phyloP scores from a whole-genome alignment of 192 early-diverging fungal genomes.

The Gigaspora rosea region DNA sequence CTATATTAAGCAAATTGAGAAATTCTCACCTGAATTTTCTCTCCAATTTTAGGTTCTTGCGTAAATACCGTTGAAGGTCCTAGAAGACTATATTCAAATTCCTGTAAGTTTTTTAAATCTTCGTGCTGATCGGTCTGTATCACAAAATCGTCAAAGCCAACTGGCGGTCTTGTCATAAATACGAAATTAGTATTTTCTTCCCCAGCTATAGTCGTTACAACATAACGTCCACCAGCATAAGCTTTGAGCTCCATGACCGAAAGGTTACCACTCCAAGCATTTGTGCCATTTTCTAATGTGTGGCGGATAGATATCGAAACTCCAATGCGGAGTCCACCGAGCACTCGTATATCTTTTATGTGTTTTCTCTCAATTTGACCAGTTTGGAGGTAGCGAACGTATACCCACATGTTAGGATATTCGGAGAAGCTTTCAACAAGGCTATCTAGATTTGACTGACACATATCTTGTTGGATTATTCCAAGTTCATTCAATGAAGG shows the following conservation, averaged over 20 bases:
- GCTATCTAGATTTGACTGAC: background rate
- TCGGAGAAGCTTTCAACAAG: background rate
- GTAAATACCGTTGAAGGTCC: slow-evolving; percentile 22
- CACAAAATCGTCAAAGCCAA: slow-evolving; percentile 10
- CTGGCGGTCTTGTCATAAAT: slow-evolving; percentile 9
- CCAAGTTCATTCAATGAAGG: slow-evolving; percentile 16
- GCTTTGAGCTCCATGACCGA: slow-evolving; percentile 25
- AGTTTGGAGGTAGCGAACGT: slow-evolving; percentile 28
- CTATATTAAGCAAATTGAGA: background rate
- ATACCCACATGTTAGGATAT: background rate
- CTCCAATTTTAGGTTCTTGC: slow-evolving; percentile 27
- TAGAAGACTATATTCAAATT: slow-evolving; percentile 21
- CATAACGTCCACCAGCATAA: slow-evolving; percentile 26
- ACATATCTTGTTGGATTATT: background rate
- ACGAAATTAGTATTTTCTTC: background rate
- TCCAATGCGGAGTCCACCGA: slow-evolving; percentile 24
- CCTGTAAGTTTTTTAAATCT: background rate
- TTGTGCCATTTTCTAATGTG: background rate
- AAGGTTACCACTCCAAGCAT: slow-evolving; percentile 17
- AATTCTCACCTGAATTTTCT: slow-evolving; percentile 29
- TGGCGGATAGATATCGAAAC: background rate
- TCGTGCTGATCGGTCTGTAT: background rate
- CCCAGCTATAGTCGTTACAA: slow-evolving; percentile 21
- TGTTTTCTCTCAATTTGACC: slow-evolving; percentile 23
- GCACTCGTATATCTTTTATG: background rate